Percentiles rank a stretch among this genome's conserved stretches.
These are phyloP conservation scores for Rhodotorula taiwanensis DNA, from an alignment of 768 basidiomycete species.

Conservation along the genomic window DNA sequence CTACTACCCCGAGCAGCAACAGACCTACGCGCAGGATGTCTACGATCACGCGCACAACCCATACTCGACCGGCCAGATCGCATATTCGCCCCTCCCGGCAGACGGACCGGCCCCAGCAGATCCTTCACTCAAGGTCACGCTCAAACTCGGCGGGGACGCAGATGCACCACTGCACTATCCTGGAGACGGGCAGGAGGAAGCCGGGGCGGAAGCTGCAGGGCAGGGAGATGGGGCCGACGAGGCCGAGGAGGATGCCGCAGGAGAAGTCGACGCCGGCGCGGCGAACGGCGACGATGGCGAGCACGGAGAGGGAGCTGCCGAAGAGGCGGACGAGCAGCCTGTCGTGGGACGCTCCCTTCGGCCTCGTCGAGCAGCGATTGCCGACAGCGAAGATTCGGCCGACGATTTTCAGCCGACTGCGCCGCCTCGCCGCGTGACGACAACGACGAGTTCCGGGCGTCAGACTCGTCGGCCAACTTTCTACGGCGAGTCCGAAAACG, in stretches of 20 bases:
- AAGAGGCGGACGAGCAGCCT: neutral
- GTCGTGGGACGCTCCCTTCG: neutral
- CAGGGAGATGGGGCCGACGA: neutral
- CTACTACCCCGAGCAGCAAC: neutral
- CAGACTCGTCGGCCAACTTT: slow-evolving; percentile 7
- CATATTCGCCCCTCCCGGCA: too few species aligned
- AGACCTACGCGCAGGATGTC: neutral
- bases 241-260: neutral
- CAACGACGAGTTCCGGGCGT: slow-evolving; percentile 18
- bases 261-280: slow-evolving; percentile 7
- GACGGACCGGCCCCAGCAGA: too few species aligned
- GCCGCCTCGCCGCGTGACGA: slow-evolving; percentile 7
- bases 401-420: neutral
- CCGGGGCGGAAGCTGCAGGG: neutral
- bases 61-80: too few species aligned
- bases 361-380: neutral
- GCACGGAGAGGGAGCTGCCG: neutral
- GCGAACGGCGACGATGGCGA: neutral
- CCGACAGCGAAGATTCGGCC: neutral
- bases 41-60: too few species aligned
- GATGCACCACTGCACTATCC: too few species aligned
- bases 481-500: slow-evolving; percentile 20
- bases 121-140: too few species aligned
- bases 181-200: too few species aligned
- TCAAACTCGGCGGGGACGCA: neutral